phyloP scores from a whole-genome alignment of 2,329 filamentous ascomycete species.

The Acarospora socialis region DNA sequence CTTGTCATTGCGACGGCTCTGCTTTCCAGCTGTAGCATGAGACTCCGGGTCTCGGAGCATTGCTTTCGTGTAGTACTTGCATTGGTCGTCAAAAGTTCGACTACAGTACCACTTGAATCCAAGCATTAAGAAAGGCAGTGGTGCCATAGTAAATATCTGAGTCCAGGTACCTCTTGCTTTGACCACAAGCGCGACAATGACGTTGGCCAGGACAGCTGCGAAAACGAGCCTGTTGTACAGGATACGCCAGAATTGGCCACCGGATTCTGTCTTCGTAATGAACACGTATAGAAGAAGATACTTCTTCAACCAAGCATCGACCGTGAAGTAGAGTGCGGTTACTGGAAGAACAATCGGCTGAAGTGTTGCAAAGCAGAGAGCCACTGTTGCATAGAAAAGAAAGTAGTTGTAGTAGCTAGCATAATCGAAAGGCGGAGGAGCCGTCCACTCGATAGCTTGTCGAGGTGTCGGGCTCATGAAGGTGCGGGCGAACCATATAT shows the following conservation, averaged over 20 bases:
- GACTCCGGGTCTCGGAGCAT: conserved; percentile 40
- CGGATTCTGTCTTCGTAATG: conserved; percentile 91
- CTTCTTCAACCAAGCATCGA: conserved; percentile 88
- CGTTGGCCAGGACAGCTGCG: conserved; percentile 60
- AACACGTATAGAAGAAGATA: conserved; percentile 91
- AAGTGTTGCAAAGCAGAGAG: conserved; percentile 67
- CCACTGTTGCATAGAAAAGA: conserved; percentile 82
- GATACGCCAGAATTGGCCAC: conserved; percentile 81
- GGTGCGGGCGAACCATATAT: conserved; percentile 70
- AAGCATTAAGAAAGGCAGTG: conserved; percentile 63
- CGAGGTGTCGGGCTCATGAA: conserved; percentile 80
- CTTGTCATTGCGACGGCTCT: conserved; percentile 44
- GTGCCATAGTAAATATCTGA: conserved; percentile 56
- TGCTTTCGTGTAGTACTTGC: conserved; percentile 64
- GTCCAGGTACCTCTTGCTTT: conserved; percentile 52
- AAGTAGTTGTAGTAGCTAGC: conserved; percentile 98
- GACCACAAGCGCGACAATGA: conserved; percentile 62
- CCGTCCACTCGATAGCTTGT: conserved; percentile 82
- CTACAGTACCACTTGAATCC: conserved; percentile 80
- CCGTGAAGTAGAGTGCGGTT: conserved; percentile 72
- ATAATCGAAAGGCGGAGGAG: conserved; percentile 85
- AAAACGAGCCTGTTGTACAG: conserved; percentile 90
- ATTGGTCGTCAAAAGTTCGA: conserved; percentile 58
- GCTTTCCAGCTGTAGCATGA: conserved; percentile 24
- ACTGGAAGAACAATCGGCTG: conserved; percentile 80